A percentile compares a stretch with the other conserved stretches of the same genome.
Conservation (phyloP, 2,329 filamentous ascomycete species). For the Sporothrix brasiliensis region DNA sequence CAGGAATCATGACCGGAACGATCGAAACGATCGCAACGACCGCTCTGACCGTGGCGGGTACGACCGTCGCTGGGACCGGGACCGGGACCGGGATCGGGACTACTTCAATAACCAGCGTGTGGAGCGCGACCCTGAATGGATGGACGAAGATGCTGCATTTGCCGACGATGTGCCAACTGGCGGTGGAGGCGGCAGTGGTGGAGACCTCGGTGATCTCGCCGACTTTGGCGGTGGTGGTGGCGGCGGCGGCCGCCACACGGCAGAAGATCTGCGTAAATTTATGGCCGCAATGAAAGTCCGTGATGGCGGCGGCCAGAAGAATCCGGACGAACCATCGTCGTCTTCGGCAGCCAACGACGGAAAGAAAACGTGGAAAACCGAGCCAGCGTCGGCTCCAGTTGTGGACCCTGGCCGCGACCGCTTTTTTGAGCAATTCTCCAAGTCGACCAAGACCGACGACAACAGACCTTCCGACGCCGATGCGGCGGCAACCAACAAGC, state of each 20-base stretch:
- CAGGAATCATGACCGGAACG: slow-evolving; percentile 41
- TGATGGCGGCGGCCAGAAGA: slow-evolving; percentile 36
- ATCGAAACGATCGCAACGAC: slow-evolving; percentile 50
- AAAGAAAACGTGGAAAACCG: slow-evolving; percentile 53
- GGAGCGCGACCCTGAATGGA: slow-evolving; percentile 89
- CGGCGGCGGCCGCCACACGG: slow-evolving; percentile 62
- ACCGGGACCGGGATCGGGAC: slow-evolving; percentile 49
- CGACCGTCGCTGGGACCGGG: slow-evolving; percentile 56
- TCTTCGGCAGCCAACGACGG: slow-evolving; percentile 47
- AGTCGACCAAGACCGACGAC: slow-evolving; percentile 49
- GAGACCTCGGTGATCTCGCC: slow-evolving; percentile 43
- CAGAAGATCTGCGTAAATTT: slow-evolving; percentile 92
- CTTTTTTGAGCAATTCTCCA: slow-evolving; percentile 63
- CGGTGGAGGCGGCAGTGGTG: slow-evolving; percentile 1
- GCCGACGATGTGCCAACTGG: slow-evolving; percentile 27
- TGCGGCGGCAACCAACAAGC: slow-evolving; percentile 49
- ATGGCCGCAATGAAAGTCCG: slow-evolving; percentile 85
- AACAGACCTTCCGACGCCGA: slow-evolving; percentile 50
- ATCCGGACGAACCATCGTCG: slow-evolving; percentile 42
- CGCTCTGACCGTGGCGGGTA: slow-evolving; percentile 47
- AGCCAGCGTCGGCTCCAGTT: slow-evolving; percentile 63
- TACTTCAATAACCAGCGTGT: slow-evolving; percentile 46
- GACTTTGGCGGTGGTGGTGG: background rate
- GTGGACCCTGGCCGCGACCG: slow-evolving; percentile 72
- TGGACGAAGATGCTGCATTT: slow-evolving; percentile 60